Conservation (phyloP, 495 filamentous ascomycete species). For the Margaritispora aquatica region DNA sequence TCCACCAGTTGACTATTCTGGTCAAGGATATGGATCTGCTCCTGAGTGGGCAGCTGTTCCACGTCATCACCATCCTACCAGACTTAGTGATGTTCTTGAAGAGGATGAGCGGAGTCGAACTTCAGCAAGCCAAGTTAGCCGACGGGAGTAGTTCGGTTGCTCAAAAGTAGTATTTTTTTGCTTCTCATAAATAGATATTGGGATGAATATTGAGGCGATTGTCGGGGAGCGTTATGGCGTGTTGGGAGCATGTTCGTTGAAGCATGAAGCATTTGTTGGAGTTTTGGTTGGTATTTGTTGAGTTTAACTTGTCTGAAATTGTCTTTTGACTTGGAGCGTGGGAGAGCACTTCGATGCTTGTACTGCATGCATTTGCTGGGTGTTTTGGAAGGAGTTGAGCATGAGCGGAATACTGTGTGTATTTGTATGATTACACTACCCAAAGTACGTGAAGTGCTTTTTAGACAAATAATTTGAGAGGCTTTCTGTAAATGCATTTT, state of each 20-base stretch:
- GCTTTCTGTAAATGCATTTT: not conserved
- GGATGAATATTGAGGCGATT: not conserved
- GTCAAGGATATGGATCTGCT: conserved; percentile 53
- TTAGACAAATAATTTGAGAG: not conserved
- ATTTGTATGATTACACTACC: conserved; percentile 14
- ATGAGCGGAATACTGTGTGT: conserved; percentile 1
- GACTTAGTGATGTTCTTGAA: conserved; percentile 91
- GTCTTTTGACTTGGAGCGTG: not conserved
- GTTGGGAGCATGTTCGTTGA: not conserved
- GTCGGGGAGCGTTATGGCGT: not conserved
- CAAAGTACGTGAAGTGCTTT: not conserved
- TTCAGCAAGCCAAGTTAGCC: conserved; percentile 34
- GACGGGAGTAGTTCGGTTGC: conserved; percentile 7
- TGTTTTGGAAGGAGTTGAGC: not conserved
- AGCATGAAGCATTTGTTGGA: not conserved
- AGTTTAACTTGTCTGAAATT: not conserved
- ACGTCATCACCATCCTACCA: conserved; percentile 91
- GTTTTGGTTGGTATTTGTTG: not conserved
- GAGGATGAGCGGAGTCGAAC: conserved; percentile 66
- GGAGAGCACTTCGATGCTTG: not conserved
- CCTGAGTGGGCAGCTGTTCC: conserved; percentile 73
- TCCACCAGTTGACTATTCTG: conserved; percentile 37
- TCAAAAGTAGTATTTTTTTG: not conserved
- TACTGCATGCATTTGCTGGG: not conserved
- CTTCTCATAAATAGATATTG: conserved; percentile 2